Evolutionary conservation across 2,329 filamentous ascomycete species (phyloP).

Genomic region (Colletotrichum echinochloae): DNA sequence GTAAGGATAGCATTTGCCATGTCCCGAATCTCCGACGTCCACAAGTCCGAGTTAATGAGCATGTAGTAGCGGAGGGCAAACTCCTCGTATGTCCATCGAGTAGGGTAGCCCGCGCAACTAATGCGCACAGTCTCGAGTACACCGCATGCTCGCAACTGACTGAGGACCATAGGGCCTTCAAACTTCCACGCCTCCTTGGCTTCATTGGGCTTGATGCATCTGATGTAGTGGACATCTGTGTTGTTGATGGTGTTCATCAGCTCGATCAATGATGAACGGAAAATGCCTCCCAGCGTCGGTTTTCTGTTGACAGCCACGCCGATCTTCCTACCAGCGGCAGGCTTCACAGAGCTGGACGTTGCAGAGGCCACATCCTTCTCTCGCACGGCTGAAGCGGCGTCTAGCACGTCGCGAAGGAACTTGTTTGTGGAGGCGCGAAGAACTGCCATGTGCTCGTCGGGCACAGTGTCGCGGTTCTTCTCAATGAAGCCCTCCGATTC

Average conservation of each 20-base stretch:
- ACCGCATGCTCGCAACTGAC: slow-evolving; percentile 97
- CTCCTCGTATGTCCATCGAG: slow-evolving; percentile 98
- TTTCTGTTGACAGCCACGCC: slow-evolving; percentile 95
- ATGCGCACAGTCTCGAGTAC: slow-evolving; percentile 98
- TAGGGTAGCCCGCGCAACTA: slow-evolving; percentile 96
- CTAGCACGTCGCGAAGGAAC: slow-evolving; percentile 87
- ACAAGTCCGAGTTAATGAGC: slow-evolving; percentile 88
- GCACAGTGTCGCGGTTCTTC: slow-evolving; percentile 98
- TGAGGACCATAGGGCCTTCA: slow-evolving; percentile 98
- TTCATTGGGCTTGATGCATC: slow-evolving; percentile 99
- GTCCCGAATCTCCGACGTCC: slow-evolving; percentile 92
- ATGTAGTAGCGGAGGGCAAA: slow-evolving; percentile 99
- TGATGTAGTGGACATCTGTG: slow-evolving; percentile 98
- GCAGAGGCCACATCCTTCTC: slow-evolving; percentile 84
- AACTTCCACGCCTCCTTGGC: slow-evolving; percentile 98
- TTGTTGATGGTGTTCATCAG: slow-evolving; percentile 98
- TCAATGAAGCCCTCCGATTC: slow-evolving; percentile 99
- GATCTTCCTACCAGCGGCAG: slow-evolving; percentile 84
- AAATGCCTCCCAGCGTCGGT: slow-evolving; percentile 96
- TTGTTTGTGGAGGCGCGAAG: slow-evolving; percentile 84
- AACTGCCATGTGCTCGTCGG: slow-evolving; percentile 97
- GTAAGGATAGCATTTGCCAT: slow-evolving; percentile 95
- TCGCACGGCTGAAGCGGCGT: slow-evolving; percentile 85
- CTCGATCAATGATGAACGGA: slow-evolving; percentile 98
- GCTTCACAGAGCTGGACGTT: slow-evolving; percentile 79